Evolutionary conservation across 208 protist species (phyloP).

Genomic region (Trypanosoma caninum): DNA sequence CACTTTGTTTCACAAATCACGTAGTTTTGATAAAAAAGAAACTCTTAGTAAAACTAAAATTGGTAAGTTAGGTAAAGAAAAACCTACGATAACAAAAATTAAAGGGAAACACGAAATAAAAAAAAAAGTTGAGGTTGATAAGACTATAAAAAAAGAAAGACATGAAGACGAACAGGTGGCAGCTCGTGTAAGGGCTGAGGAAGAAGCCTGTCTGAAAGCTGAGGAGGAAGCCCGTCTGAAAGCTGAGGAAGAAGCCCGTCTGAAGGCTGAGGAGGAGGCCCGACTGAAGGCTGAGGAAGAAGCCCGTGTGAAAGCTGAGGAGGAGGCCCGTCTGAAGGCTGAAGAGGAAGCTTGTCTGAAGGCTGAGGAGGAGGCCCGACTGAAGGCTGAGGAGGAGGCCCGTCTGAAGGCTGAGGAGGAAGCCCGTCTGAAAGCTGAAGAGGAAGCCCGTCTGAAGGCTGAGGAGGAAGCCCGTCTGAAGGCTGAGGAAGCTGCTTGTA

Average conservation of each 20-base stretch:
- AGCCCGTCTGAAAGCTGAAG: conserved; percentile 7
- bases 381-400: conserved; percentile 1
- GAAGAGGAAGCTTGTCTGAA: conserved; percentile 1
- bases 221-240: conserved; percentile 12
- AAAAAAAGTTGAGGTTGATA: too few species aligned
- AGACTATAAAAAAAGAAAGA: too few species aligned
- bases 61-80: too few species aligned
- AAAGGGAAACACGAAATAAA: too few species aligned
- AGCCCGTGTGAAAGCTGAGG: background rate
- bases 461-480: background rate
- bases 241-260: background rate
- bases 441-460: conserved; percentile 5
- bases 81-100: too few species aligned
- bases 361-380: conserved; percentile 2
- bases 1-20: too few species aligned
- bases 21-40: too few species aligned
- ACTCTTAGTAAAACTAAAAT: too few species aligned
- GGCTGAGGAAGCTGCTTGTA: conserved; percentile 14
- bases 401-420: conserved; percentile 6
- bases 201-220: background rate
- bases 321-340: conserved; percentile 10
- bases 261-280: conserved; percentile 1
- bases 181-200: too few species aligned
- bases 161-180: too few species aligned
- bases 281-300: conserved; percentile 8